A percentile compares a stretch with the other conserved stretches of the same genome.
Conservation (phyloP, 129 eudicot species). For the Flaveria trinervia region DNA sequence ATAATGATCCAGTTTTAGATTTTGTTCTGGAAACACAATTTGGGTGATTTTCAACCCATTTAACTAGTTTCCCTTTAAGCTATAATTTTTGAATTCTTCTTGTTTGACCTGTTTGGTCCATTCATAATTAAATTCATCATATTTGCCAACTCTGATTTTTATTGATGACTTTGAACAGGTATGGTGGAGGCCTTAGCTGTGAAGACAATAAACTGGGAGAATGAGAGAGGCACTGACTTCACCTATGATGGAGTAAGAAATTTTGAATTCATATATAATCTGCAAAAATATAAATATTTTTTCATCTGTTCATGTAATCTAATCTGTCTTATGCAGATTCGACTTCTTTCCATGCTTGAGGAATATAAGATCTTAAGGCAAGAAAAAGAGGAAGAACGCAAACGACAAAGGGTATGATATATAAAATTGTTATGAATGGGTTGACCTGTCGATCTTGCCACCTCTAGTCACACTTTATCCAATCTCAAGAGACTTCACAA, state of each 20-base stretch:
- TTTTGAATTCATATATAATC: neutral
- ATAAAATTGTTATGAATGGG: neutral
- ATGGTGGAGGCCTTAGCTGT: slow-evolving; percentile 77
- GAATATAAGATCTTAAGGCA: slow-evolving; percentile 64
- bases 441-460: neutral
- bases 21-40: neutral
- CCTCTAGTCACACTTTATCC: neutral
- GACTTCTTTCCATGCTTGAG: slow-evolving; percentile 88
- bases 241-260: slow-evolving; percentile 84
- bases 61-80: too few relatives aligned
- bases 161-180: slow-evolving; percentile 49
- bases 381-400: slow-evolving; percentile 81
- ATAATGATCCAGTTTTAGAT: neutral
- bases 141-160: neutral
- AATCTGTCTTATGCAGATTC: slow-evolving; percentile 48
- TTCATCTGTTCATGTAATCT: slow-evolving; percentile 4
- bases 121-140: too few relatives aligned
- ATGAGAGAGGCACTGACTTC: slow-evolving; percentile 72
- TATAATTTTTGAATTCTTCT: too few relatives aligned
- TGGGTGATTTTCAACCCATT: neutral
- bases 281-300: slow-evolving; percentile 1
- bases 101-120: neutral
- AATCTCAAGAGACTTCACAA: neutral
- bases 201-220: slow-evolving; percentile 77
- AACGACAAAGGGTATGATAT: slow-evolving; percentile 75